Evolutionary conservation across 768 basidiomycete species (phyloP), one percentile per base, ranked within the genome.

Genomic region (Candolleomyces eurysporus): DNA sequence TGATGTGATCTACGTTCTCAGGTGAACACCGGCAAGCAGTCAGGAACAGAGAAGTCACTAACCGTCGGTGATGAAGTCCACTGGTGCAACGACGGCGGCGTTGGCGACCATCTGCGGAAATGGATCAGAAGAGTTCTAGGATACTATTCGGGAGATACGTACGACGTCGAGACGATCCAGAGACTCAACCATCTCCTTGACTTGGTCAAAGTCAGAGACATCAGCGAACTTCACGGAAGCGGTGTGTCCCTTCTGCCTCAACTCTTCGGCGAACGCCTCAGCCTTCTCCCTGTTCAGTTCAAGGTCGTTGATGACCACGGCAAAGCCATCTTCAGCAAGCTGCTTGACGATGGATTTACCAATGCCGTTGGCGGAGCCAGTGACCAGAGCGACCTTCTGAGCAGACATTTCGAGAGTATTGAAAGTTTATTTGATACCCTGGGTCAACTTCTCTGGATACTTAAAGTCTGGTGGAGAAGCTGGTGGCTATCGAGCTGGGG

Each of bases 321-420:
- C 76, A 63, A 75, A 74, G 31, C 77, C 76, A 54, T 75, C 78
- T 13, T 64, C 49, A 40, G 78, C 78, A 22, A 81, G 75, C 9
- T 77, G 69, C 7, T 73, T 60, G 19, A 75, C 74, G 49, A 79
- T 75, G 52, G 75, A 77, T 26, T 75, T 70, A 4, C 78, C 79
- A 30, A 78, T 79, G 22, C 80, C 80, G 54, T 75, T 75, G 5
- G 71, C 72, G 21, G 72, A 75, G 26, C 79, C 80, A 0, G 79
- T 79, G 36, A 81, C 70, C 62, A 79, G 68, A 7, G 77, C 78
- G 57, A 75, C 67, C 21, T 56, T 56, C 39, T 40, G 36, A 10
- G 54, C 19, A 39, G 14, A 42, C 19, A 36, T n/a, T 32, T 36
- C 36, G 36, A 36, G 36, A 36, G 36, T 36, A 11, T 36, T 36